Conservation (phyloP, 2,329 filamentous ascomycete species). For the Emmonsiellopsis sp. region DNA sequence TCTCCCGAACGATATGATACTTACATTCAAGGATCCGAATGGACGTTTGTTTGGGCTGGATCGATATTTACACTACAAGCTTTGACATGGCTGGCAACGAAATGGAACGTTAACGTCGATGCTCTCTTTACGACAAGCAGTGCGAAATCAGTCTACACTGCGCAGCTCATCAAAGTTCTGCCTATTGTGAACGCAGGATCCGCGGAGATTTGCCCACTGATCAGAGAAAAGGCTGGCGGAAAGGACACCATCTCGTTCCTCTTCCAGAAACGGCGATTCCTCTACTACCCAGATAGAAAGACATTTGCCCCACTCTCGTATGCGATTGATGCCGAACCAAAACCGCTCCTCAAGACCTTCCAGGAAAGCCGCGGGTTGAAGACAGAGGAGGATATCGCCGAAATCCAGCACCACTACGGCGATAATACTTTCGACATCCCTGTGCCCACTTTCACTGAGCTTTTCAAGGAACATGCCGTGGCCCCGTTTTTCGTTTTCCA, state of each 20-base stretch:
- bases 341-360: constrained; percentile 67
- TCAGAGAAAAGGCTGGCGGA: constrained; percentile 64
- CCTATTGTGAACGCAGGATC: constrained; percentile 81
- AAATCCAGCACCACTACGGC: constrained; percentile 86
- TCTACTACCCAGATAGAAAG: constrained; percentile 63
- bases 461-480: constrained; percentile 97
- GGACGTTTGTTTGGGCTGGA: constrained; percentile 93
- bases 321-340: constrained; percentile 74
- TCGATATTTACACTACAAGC: constrained; percentile 80
- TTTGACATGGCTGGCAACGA: constrained; percentile 86
- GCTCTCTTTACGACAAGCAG: constrained; percentile 70
- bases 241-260: constrained; percentile 77
- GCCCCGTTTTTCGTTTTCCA: constrained; percentile 99
- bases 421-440: constrained; percentile 96
- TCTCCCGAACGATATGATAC: constrained; percentile 75
- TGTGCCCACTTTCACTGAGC: constrained; percentile 86
- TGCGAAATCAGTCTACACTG: constrained; percentile 60
- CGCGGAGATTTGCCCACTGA: constrained; percentile 74
- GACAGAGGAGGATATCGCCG: constrained; percentile 63
- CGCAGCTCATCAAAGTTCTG: constrained; percentile 83
- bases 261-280: constrained; percentile 95
- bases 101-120: constrained; percentile 89
- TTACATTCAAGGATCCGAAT: constrained; percentile 88
- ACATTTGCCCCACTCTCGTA: constrained; percentile 77
- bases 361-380: constrained; percentile 70